Percentiles rank a stretch among this genome's conserved stretches.
Evolutionary conservation across 306 rosid species (phyloP).

Genomic region (Heteromeles arbutifolia): DNA sequence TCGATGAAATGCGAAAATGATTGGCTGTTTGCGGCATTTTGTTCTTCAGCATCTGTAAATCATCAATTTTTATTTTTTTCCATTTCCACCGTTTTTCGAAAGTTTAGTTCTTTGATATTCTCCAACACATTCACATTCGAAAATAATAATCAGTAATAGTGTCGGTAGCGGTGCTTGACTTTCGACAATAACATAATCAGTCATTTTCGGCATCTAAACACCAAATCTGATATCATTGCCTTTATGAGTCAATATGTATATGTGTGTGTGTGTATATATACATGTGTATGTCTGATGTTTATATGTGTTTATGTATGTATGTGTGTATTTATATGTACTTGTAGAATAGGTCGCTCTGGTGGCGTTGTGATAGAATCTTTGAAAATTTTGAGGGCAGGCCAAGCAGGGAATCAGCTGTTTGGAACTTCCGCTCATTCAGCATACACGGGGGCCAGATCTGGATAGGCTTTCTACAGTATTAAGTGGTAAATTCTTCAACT

Average conservation of each 20-base stretch:
- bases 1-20: constrained; percentile 37
- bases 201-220: neutral
- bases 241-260: neutral
- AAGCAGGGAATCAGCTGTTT: constrained; percentile 74
- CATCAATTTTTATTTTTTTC: neutral
- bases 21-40: neutral
- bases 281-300: too few relatives aligned
- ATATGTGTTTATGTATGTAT: neutral
- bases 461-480: constrained; percentile 60
- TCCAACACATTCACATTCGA: neutral
- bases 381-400: constrained; percentile 54
- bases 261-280: neutral
- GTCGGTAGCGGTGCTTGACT: neutral
- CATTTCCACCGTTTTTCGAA: neutral
- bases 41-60: neutral
- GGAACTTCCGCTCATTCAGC: constrained; percentile 98
- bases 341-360: neutral
- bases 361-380: constrained; percentile 13
- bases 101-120: neutral
- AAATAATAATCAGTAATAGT: neutral
- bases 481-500: constrained; percentile 38
- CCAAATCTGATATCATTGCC: neutral
- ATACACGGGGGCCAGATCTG: constrained; percentile 68
- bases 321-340: neutral
- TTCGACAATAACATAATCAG: neutral